phyloP scores from a whole-genome alignment of 345 rosid genomes.

The Erysimum cheiranthoides region DNA sequence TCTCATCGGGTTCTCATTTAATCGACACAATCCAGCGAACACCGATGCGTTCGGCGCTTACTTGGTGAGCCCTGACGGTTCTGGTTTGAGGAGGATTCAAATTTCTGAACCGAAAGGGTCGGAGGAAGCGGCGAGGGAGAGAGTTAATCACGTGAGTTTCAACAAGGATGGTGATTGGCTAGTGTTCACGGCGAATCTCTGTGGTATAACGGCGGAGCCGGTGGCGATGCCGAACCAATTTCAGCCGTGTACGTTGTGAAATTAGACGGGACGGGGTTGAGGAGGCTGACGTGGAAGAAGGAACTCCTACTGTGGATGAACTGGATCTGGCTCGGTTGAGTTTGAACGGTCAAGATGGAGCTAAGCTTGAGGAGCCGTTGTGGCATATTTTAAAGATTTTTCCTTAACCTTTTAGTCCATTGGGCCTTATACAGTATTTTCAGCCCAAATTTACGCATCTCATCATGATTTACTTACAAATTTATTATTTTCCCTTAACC shows the following conservation, averaged over 20 bases:
- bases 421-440: too few relatives aligned
- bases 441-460: too few relatives aligned
- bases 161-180: conserved; percentile 76
- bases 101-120: conserved; percentile 64
- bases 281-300: conserved; percentile 93
- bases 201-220: conserved; percentile 76
- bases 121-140: conserved; percentile 64
- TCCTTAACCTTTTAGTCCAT: too few relatives aligned
- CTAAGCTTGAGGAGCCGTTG: conserved; percentile 64
- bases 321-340: conserved; percentile 44
- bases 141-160: conserved; percentile 83
- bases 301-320: conserved; percentile 61
- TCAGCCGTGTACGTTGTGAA: conserved; percentile 71
- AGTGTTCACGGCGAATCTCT: conserved; percentile 65
- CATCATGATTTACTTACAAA: too few relatives aligned
- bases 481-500: too few relatives aligned
- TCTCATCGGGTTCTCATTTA: conserved; percentile 93
- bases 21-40: conserved; percentile 63
- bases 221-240: conserved; percentile 81
- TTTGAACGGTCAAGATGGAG: conserved; percentile 50
- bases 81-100: conserved; percentile 62
- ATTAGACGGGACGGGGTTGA: conserved; percentile 68
- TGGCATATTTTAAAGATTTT: too few relatives aligned
- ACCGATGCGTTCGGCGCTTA: conserved; percentile 58
- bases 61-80: conserved; percentile 70